Base-by-base conservation (phyloP, 306 rosid genomes). In the Vigna nakashimae region DNA sequence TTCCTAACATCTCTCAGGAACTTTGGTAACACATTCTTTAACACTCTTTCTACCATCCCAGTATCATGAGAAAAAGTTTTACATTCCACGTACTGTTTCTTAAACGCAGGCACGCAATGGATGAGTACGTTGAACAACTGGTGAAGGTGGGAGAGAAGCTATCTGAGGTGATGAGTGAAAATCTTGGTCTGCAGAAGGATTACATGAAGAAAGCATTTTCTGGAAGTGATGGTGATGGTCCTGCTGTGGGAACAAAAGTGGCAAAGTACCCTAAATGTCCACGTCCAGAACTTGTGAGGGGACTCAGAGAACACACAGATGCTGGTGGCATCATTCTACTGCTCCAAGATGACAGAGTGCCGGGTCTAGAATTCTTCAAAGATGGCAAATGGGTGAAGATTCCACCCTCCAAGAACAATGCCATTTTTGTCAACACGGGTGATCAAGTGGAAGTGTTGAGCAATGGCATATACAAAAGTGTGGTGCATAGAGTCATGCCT, bases 341-440 rank as follows among this genome's bases (percentile, higher is more conserved):
- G 60, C 95, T 92, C 7, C 95, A 92, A 79, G 95, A 92, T 74
- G 91, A 92, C 74, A 82, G 69, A 84, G 89, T 14, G 32, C 91
- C 90, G 0, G 97, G 96, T 10, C 36, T 77, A 0, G 68, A 77
- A 67, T 92, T 92, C 87, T 82, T 74, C 62, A 85, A 86, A 66
- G 90, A 88, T 62, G 93, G 91, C 0, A 72, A 78, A 24, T 92
- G 97, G 97, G 76, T 87, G 4, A 81, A 87, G 76, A 84, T 92
- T 65, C 93, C 95, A 22, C 92, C 96, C 56, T 87, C 97, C 52
- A 86, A 90, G 83, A 83, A 86, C 74, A 84, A 87, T 77, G 81
- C 93, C 56, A 86, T 92, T 28, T 92, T 90, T 85, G 92, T 92
- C 34, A 92, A 90, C 89, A 88, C 81, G 42, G 93, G 97, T 52